Conservation (phyloP, 306 rosid species). For the Quercus mongolica region DNA sequence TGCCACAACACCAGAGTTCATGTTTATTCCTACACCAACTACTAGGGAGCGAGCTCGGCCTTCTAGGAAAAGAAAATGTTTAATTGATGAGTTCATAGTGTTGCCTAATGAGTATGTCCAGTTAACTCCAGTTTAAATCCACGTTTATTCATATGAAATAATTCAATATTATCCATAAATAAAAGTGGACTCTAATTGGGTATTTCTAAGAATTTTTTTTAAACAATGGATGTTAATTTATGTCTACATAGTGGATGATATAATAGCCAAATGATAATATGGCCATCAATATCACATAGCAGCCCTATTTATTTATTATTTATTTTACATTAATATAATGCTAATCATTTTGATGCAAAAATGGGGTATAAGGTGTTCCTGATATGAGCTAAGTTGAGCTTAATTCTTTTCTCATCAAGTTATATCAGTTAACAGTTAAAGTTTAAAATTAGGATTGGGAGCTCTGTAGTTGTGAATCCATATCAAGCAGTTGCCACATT, state of each 20-base stretch:
- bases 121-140: not conserved
- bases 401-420: not conserved
- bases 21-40: slow-evolving; percentile 56
- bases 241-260: not conserved
- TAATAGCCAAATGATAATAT: not conserved
- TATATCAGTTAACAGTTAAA: not conserved
- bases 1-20: slow-evolving; percentile 32
- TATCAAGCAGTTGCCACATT: not conserved
- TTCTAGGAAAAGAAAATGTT: slow-evolving; percentile 60
- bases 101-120: slow-evolving; percentile 59
- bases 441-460: slow-evolving; percentile 3
- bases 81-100: slow-evolving; percentile 41
- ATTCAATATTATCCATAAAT: not conserved
- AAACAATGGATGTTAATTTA: not conserved
- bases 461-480: not conserved
- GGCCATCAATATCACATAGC: not conserved
- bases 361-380: not conserved
- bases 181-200: not conserved
- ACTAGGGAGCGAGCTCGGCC: slow-evolving; percentile 30
- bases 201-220: not conserved
- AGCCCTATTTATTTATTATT: not conserved
- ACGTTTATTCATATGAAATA: not conserved
- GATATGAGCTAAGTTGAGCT: not conserved
- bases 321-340: not conserved
- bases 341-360: not conserved